Evolutionary conservation across 2,329 filamentous ascomycete genomes (phyloP), one percentile per base, ranked within the genome.

Genomic region (Cordyceps cateniannulata): DNA sequence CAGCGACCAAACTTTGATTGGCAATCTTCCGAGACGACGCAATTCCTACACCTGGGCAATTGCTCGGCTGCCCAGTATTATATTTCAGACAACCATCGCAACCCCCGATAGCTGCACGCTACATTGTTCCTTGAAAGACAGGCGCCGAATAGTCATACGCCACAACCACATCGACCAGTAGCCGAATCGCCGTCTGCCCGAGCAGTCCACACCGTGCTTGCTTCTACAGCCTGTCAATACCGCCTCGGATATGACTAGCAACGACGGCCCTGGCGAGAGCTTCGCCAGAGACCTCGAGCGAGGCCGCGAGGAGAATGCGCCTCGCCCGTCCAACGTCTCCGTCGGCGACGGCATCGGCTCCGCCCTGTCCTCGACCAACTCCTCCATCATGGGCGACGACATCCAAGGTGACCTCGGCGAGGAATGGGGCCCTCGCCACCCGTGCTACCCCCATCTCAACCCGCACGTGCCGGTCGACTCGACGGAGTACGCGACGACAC

Each of bases 391-490:
- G 78, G 83, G 83, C 42, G 83, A 86, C 35, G 83, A 87, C 52
- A 81, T 89, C 38, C 83, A 86, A 54, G 81, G 83, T 24, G 86
- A 85, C 29, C 80, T 86, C 58, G 88, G 89, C 64, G 85, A 91
- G 56, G 85, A 91, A 73, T 99, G 95, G 95, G 93, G 95, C 0
- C 92, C 93, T 16, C 86, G 89, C 45, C 95, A 99, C 72, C 93
- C 95, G 5, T 99, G 95, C 73, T 98, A 88, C 71, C 95, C 95
- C 53, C 95, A 98, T 70, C 78, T 91, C 44, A 98, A 98, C 70
- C 90, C 93, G 0, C 93, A 99, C 72, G 93, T 97, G 6, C 87
- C 93, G 0, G 71, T 90, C 12, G 80, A 86, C 61, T 96, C 91
- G 8, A 80, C 84, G 16, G 85, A 96, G 65, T 91, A 91, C 69